phyloP scores from a whole-genome alignment of 75 land plant species.

The Larix kaempferi region DNA sequence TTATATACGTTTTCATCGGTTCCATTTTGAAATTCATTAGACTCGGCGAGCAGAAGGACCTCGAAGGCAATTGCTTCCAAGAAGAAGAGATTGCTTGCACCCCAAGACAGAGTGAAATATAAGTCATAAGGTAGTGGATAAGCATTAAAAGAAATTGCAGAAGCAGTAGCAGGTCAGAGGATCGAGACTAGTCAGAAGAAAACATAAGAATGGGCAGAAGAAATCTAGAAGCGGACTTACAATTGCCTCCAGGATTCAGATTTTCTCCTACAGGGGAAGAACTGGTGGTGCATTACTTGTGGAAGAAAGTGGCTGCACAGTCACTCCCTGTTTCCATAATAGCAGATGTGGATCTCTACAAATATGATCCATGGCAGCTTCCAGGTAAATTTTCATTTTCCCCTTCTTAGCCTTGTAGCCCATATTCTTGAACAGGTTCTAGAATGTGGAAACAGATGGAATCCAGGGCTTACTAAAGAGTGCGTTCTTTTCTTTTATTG shows the following conservation, averaged over 20 bases:
- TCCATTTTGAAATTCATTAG: too few species aligned
- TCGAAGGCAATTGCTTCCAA: too few species aligned
- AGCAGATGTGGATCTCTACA: constrained; percentile 33
- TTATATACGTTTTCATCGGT: too few species aligned
- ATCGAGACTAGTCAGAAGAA: too few species aligned
- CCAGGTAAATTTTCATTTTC: constrained; percentile 4
- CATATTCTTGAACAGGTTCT: too few species aligned
- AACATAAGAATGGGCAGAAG: not conserved
- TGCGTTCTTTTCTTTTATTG: not conserved
- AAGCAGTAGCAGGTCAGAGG: too few species aligned
- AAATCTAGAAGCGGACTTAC: constrained; percentile 20
- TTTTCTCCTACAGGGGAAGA: constrained; percentile 32
- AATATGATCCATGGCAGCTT: constrained; percentile 24
- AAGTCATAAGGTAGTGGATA: too few species aligned
- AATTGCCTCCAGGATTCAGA: constrained; percentile 32
- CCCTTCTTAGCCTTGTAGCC: too few species aligned
- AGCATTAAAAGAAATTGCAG: too few species aligned
- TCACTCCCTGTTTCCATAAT: constrained; percentile 24
- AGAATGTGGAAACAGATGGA: not conserved
- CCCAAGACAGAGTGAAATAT: too few species aligned
- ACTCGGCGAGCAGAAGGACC: too few species aligned
- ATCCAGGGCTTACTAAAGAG: not conserved
- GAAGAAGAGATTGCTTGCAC: too few species aligned
- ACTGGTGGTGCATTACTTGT: constrained; percentile 25
- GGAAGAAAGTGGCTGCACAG: constrained; percentile 15